Evolutionary conservation across 2,329 filamentous ascomycete species (phyloP), one percentile per base, ranked within the genome.

Genomic region (Lachnellula occidentalis): DNA sequence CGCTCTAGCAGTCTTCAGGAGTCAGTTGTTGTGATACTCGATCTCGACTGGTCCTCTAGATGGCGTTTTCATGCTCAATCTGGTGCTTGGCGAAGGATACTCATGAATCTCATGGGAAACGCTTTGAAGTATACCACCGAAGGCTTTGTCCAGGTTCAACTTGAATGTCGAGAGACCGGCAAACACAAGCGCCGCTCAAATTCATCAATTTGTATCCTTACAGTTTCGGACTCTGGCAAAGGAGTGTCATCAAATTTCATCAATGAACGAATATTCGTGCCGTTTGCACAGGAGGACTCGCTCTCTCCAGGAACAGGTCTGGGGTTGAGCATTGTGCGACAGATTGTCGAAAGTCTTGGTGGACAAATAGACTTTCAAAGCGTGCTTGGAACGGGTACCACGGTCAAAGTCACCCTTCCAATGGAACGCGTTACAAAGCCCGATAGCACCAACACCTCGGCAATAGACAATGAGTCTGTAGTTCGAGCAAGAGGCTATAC

Each of bases 171-270:
- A 9, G 34, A 54, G 17, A 39, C 51, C 46, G 22, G 5, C 27
- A 45, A 22, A 39, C 48, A 37, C 36, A 55, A 34, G 27, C 22
- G 5, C 14, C 43, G 22, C 43, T 39, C 22, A 37, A 48, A 34
- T n/a, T 15, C 11, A 9, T 56, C 50, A 0, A 24, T 48, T 8
- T 41, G 64, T 11, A 55, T 50, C 14, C 27, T 81, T 17, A 77
- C 73, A 0, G 77, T 87, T 14, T 73, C 74, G 0, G 84, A 87
- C 61, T 83, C 82, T 1, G 84, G 84, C 1, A 77, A 53, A 43
- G 84, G 84, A 8, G 86, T 87, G 58, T 81, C 79, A 0, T 73
- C 78, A 31, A 77, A 84, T 9, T 87, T 81, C 58, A 70, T 85
- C 45, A 74, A 78, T 24, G 78, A 78, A 4, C 74, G 77, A 14